These are phyloP conservation scores for Tritrichomonas foetus DNA, from an alignment of 208 protist genomes.

Conservation along the genomic window DNA sequence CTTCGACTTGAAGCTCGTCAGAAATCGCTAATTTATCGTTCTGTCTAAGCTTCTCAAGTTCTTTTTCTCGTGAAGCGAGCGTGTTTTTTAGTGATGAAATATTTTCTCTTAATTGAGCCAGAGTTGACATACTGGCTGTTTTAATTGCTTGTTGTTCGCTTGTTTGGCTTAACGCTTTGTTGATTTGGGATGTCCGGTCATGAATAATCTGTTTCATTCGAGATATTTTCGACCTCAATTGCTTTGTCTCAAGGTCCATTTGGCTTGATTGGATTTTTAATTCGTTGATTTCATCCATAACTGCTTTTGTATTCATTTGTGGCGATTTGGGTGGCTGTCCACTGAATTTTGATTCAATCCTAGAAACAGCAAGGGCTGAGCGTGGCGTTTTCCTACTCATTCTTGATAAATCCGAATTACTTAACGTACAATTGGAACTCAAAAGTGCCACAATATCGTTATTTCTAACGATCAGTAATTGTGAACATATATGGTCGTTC, in stretches of 20 bases:
- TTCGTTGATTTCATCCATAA: not conserved
- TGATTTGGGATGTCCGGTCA: not conserved
- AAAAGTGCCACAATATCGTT: too few species aligned
- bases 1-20: constrained; percentile 8
- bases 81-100: not conserved
- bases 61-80: not conserved
- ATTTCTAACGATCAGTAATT: too few species aligned
- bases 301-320: too few species aligned
- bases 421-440: too few species aligned
- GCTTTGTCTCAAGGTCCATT: not conserved
- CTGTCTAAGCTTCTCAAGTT: not conserved
- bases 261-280: not conserved
- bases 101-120: not conserved
- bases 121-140: not conserved
- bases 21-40: not conserved
- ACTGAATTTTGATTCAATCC: too few species aligned
- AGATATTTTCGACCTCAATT: not conserved
- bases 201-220: constrained; percentile 2
- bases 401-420: too few species aligned
- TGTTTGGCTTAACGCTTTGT: not conserved
- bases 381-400: too few species aligned
- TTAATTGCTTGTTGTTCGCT: not conserved
- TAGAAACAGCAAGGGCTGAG: too few species aligned
- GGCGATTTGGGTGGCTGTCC: too few species aligned
- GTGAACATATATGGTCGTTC: too few species aligned